Evolutionary conservation across 345 rosid species (phyloP), one percentile per base, ranked within the genome.

Genomic region (Bruguiera gymnorhiza): DNA sequence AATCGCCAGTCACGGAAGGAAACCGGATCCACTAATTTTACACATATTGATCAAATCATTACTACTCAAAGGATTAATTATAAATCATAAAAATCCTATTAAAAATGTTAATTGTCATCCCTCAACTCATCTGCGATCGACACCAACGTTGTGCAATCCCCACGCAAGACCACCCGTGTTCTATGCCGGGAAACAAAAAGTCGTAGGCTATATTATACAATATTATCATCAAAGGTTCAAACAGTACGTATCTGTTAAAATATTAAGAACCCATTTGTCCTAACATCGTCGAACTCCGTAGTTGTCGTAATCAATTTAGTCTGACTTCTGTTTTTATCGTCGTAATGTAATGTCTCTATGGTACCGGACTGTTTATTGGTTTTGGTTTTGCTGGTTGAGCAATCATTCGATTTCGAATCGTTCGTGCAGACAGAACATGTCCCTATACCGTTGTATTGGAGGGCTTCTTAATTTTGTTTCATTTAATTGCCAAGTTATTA

Each of bases 381-480:
- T 2, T 74, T 66, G 71, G 77, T 48, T 8, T 66, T 3, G 74
- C 76, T 77, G 73, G 82, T 72, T 77, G 82, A 83, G 72, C 86
- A 70, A 72, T 80, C 70, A 54, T 70, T 77, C 82, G 75, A 74
- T 71, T 69, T 16, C 30, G 1, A 24, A 24, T 24, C 24, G 24
- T 24, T 24, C 24, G 1, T 24, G 24, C 24, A 10, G 3, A 15
- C 20, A 8, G 36, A 6, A 53, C n/a, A 6, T 53, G 57, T 23
- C 23, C 57, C 57, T 3, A 5, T 2, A 23, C 4, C n/a, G 24
- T 36, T 36, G 39, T 36, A 8, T 6, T 36, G 11, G 9, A 37
- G 16, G 48, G 11, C 16, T 39, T 9, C 15, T 39, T 39, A 39
- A 10, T 9, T 9, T 39, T 39, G 3, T 2, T 43, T 39, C 15